Conservation (phyloP, 2,329 filamentous ascomycete genomes). For the Trichoderma sp. region DNA sequence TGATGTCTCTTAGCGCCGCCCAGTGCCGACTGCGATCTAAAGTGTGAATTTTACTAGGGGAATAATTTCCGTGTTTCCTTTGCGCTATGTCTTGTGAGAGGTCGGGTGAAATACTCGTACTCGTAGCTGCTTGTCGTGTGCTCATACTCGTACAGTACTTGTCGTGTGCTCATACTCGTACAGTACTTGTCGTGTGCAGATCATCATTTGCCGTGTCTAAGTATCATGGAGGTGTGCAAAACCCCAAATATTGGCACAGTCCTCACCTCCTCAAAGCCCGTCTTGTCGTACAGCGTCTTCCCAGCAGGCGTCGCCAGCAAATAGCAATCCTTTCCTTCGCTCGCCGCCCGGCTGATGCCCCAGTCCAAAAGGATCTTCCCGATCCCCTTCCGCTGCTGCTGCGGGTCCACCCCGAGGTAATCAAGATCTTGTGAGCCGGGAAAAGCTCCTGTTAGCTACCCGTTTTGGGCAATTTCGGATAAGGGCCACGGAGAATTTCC, state of each 20-base stretch:
- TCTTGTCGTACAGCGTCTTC: conserved; percentile 13
- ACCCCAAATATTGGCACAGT: conserved; percentile 20
- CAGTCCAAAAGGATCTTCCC: conserved; percentile 23
- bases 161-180: neutral
- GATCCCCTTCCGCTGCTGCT: conserved; percentile 24
- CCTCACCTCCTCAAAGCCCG: conserved; percentile 17
- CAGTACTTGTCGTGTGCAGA: neutral
- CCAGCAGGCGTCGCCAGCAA: conserved; percentile 22
- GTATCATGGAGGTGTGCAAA: conserved; percentile 19
- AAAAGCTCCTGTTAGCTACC: neutral
- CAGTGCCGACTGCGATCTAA: neutral
- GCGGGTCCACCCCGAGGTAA: conserved; percentile 23
- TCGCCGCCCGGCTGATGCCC: conserved; percentile 20
- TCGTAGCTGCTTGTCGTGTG: neutral
- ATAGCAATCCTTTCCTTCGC: conserved; percentile 20
- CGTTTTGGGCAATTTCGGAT: neutral
- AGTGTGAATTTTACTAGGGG: neutral
- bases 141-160: neutral
- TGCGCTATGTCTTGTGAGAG: neutral
- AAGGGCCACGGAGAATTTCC: neutral
- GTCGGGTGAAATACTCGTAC: neutral
- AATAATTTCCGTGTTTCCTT: neutral
- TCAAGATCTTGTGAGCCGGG: conserved; percentile 22
- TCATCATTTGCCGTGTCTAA: neutral
- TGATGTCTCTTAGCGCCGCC: neutral